These are phyloP conservation scores for Acanthamoeba royreba DNA, from an alignment of 208 protist genomes.

Conservation along the genomic window DNA sequence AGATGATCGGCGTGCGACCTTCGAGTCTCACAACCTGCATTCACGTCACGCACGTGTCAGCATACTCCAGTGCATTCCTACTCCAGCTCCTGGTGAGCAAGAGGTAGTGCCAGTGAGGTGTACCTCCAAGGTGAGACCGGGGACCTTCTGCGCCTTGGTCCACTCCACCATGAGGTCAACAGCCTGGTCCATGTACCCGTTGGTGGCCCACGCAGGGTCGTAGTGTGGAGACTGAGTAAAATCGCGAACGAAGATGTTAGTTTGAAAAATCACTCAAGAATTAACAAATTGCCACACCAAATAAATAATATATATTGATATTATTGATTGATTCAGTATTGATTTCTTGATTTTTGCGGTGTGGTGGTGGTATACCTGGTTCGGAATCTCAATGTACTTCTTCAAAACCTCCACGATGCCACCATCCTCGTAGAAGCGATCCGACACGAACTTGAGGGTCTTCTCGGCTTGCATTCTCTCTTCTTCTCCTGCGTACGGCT, in stretches of 20 bases:
- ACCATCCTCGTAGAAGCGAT: not conserved
- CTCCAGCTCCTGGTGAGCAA: not conserved
- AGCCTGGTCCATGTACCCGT: slow-evolving; percentile 55
- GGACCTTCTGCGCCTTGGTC: slow-evolving; percentile 45
- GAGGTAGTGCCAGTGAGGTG: not conserved
- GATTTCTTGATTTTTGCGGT: no score
- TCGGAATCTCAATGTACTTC: not conserved
- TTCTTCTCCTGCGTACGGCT: no score
- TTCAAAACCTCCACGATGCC: not conserved
- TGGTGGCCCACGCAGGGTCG: slow-evolving; percentile 52
- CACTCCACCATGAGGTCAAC: slow-evolving; percentile 52
- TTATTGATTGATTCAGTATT: no score
- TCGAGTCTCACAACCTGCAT: not conserved
- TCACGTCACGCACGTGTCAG: no score
- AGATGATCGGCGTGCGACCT: not conserved
- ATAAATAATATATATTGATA: no score
- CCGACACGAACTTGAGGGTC: not conserved
- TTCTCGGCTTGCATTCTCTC: not conserved
- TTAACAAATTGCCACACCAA: not conserved
- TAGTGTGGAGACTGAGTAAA: not conserved
- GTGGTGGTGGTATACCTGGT: no score
- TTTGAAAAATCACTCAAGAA: not conserved
- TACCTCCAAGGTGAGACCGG: slow-evolving; percentile 42
- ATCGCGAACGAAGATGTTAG: not conserved
- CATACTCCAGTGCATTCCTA: not conserved